Percentiles rank a stretch among this genome's conserved stretches.
These are phyloP conservation scores for Cajanus cajan DNA, from an alignment of 306 rosid genomes.

Conservation along the genomic window DNA sequence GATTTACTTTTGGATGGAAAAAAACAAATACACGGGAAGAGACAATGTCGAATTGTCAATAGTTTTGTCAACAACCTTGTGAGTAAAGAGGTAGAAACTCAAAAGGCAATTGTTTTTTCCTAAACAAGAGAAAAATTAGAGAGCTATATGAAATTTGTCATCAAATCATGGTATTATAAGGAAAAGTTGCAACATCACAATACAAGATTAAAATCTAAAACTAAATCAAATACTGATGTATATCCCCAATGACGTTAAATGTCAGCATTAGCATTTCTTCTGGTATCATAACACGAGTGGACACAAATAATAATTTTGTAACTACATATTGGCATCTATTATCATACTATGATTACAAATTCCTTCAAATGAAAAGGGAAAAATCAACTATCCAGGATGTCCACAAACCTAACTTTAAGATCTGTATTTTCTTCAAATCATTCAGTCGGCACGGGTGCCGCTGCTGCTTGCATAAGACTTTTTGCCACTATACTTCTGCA, in stretches of 20 bases:
- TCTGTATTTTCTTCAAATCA: constrained; percentile 2
- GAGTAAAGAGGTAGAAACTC: background rate
- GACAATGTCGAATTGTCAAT: background rate
- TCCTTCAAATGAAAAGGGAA: constrained; percentile 17
- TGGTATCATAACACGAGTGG: constrained; percentile 3
- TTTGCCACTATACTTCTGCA: constrained; percentile 51
- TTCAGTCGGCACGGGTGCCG: constrained; percentile 43
- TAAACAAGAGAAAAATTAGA: background rate
- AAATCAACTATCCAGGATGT: constrained; percentile 41
- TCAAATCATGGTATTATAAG: background rate
- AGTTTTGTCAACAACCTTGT: background rate
- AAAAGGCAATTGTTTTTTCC: constrained; percentile 6
- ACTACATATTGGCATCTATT: constrained; percentile 28
- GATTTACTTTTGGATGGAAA: background rate
- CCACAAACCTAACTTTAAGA: constrained; percentile 39
- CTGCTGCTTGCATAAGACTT: constrained; percentile 47
- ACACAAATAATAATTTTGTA: constrained; percentile 31
- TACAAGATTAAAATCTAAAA: constrained; percentile 5
- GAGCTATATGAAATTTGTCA: background rate
- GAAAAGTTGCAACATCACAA: constrained; percentile 18
- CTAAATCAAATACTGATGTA: constrained; percentile 22
- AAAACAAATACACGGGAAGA: background rate
- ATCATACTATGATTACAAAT: constrained; percentile 25
- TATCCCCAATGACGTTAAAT: constrained; percentile 35
- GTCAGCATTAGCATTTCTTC: constrained; percentile 24